phyloP scores from a whole-genome alignment of 768 basidiomycete genomes.

The Hydnum rufescens region DNA sequence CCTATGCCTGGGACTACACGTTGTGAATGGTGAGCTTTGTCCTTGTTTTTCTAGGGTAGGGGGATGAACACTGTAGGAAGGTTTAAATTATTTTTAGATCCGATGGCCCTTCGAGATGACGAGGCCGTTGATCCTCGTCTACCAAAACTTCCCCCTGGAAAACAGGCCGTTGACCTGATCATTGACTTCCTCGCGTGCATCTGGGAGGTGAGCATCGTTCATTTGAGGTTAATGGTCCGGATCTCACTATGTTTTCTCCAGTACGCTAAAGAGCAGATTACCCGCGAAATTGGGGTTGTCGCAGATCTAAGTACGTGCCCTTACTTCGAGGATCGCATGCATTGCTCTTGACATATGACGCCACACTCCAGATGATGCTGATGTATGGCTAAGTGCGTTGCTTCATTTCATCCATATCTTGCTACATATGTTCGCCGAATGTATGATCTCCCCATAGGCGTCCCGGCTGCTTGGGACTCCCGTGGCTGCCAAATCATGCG shows the following conservation, averaged over 20 bases:
- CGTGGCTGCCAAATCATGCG: conserved; percentile 73
- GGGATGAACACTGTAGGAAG: conserved; percentile 19
- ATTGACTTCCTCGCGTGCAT: conserved; percentile 65
- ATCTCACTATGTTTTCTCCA: neutral
- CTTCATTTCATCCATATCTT: neutral
- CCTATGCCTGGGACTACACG: conserved; percentile 42
- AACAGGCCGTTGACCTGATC: conserved; percentile 58
- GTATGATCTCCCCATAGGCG: conserved; percentile 18
- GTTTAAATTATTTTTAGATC: conserved; percentile 81
- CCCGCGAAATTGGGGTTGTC: conserved; percentile 67
- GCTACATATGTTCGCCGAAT: neutral
- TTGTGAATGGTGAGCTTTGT: conserved; percentile 39
- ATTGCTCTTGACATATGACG: neutral
- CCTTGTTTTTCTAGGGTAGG: neutral
- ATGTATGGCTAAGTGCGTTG: conserved; percentile 48
- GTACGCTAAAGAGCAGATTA: conserved; percentile 73
- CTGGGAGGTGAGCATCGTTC: conserved; percentile 30
- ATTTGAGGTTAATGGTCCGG: neutral
- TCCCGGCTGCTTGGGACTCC: conserved; percentile 83
- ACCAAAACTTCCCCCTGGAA: conserved; percentile 56
- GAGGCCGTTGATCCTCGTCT: conserved; percentile 60
- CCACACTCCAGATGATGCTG: conserved; percentile 40
- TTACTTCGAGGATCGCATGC: too few species aligned
- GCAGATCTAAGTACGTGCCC: conserved; percentile 52
- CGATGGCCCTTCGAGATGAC: conserved; percentile 56